A percentile compares a stretch with the other conserved stretches of the same genome.
Evolutionary conservation across 768 basidiomycete genomes (phyloP).

Genomic region (Xerocomus spinulosus): DNA sequence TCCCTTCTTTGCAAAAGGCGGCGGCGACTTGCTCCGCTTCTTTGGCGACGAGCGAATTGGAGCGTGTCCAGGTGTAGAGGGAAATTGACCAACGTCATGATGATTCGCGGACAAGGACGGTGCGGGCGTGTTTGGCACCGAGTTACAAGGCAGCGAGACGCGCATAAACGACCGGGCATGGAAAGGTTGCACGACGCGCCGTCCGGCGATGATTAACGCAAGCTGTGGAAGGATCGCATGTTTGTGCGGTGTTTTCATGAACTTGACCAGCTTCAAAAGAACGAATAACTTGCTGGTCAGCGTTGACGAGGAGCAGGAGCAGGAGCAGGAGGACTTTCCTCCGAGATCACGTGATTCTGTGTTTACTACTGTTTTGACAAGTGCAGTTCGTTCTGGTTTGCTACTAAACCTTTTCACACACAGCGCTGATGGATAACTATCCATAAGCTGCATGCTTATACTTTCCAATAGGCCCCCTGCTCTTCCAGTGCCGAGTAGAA

Average conservation of each 20-base stretch:
- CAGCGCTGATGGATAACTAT: no score
- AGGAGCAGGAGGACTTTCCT: no score
- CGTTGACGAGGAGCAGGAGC: no score
- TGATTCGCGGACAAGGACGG: not conserved
- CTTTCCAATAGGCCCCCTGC: no score
- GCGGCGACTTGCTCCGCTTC: constrained; percentile 1
- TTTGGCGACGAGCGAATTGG: not conserved
- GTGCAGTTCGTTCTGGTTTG: no score
- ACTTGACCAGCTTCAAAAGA: not conserved
- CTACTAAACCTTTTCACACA: no score
- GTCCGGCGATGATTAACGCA: constrained; percentile 11
- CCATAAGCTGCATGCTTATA: no score
- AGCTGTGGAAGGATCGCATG: constrained; percentile 6
- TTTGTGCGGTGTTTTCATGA: constrained; percentile 7
- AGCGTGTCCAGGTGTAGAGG: not conserved
- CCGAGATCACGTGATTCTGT: no score
- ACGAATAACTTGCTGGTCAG: no score
- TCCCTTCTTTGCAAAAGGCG: not conserved
- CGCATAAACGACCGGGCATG: constrained; percentile 7
- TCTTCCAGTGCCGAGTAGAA: no score
- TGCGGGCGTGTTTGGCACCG: not conserved
- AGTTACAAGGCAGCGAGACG: not conserved
- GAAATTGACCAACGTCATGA: not conserved
- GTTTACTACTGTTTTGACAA: no score
- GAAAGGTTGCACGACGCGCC: constrained; percentile 17